Percentiles rank a stretch among this genome's conserved stretches.
These are phyloP conservation scores for Lagenidium giganteum DNA, from an alignment of 352 stramenopile genomes.

Conservation along the genomic window DNA sequence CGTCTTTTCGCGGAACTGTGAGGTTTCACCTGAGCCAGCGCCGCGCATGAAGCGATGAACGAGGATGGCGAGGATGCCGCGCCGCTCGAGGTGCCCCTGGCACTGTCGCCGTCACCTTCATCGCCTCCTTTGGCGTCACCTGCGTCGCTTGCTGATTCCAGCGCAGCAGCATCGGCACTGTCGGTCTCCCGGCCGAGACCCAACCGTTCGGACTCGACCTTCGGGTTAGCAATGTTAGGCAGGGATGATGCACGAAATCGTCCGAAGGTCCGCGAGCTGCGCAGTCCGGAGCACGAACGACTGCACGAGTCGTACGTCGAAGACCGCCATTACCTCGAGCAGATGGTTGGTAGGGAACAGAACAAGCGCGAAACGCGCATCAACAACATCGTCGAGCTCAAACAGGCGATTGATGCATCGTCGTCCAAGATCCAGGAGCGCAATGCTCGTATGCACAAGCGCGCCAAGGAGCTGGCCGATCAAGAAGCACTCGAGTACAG, in stretches of 20 bases:
- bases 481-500: constrained; percentile 28
- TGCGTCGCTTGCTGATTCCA: constrained; percentile 14
- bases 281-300: constrained; percentile 20
- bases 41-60: no score
- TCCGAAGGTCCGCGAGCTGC: no score
- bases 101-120: no score
- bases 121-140: constrained; percentile 20
- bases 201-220: no score
- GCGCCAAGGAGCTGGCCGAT: constrained; percentile 15
- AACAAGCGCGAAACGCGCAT: constrained; percentile 23
- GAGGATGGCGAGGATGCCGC: no score
- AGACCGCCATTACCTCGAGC: constrained; percentile 27
- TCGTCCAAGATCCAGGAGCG: constrained; percentile 23
- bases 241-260: no score
- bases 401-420: constrained; percentile 35
- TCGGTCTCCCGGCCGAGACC: no score
- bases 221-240: no score
- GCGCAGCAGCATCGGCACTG: no score
- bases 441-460: constrained; percentile 22
- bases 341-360: constrained; percentile 22
- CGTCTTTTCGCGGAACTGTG: no score
- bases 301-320: constrained; percentile 34
- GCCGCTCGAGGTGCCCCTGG: no score
- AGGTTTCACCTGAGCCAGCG: no score
- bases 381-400: constrained; percentile 44